Evolutionary conservation across 192 early-diverging fungal genomes (phyloP).

Genomic region (Podila epicladia): DNA sequence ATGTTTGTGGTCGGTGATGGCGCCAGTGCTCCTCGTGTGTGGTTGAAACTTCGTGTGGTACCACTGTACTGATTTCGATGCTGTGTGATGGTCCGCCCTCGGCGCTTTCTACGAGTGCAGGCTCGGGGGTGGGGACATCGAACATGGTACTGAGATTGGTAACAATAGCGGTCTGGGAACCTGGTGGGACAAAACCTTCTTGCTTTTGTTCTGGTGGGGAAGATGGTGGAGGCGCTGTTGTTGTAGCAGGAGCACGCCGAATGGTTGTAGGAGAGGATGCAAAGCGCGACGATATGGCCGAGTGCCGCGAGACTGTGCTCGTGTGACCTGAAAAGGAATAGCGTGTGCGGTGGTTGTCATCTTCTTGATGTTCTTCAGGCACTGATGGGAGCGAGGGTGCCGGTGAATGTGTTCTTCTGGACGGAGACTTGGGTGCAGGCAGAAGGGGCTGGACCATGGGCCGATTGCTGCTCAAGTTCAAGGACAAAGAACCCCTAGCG

Average conservation of each 20-base stretch:
- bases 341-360: slow-evolving; percentile 10
- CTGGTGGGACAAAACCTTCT: background rate
- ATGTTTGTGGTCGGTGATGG: background rate
- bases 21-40: background rate
- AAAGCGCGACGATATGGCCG: slow-evolving; percentile 14
- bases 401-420: slow-evolving; percentile 40
- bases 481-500: background rate
- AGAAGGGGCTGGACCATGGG: slow-evolving; percentile 17
- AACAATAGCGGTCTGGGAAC: background rate
- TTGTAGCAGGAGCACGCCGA: slow-evolving; percentile 3
- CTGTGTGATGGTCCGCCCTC: background rate
- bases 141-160: background rate
- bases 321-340: slow-evolving; percentile 34
- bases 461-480: background rate
- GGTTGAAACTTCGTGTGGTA: no score
- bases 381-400: slow-evolving; percentile 47
- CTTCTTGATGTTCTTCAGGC: slow-evolving; percentile 27
- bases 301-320: slow-evolving; percentile 35
- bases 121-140: background rate
- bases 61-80: background rate
- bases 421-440: slow-evolving; percentile 20
- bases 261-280: slow-evolving; percentile 4
- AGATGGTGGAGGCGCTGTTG: background rate
- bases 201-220: background rate
- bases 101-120: background rate